Evolutionary conservation across 495 filamentous ascomycete species (phyloP).

Genomic region (Podospora conica): DNA sequence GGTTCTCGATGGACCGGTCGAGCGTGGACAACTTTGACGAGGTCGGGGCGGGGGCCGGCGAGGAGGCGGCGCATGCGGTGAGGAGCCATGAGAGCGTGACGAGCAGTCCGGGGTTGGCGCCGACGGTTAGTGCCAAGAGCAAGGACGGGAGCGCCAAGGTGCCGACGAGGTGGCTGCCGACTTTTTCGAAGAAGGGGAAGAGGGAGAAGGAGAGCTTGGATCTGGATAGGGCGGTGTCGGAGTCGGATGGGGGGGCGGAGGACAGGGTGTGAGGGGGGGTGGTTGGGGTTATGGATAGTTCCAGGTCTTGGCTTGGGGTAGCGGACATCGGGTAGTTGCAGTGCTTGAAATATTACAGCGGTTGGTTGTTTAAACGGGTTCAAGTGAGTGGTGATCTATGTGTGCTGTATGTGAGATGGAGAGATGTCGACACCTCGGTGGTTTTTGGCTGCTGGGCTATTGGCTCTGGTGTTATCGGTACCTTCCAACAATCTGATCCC

Average conservation of each 20-base stretch:
- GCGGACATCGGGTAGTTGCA: background rate
- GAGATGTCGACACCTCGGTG: no score
- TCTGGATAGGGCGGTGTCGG: slow-evolving; percentile 31
- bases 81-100: slow-evolving; percentile 42
- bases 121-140: slow-evolving; percentile 18
- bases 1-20: slow-evolving; percentile 36
- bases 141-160: slow-evolving; percentile 26
- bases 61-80: slow-evolving; percentile 21
- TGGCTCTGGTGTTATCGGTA: no score
- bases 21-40: slow-evolving; percentile 46
- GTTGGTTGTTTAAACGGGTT: background rate
- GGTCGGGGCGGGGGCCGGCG: slow-evolving; percentile 29
- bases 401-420: no score
- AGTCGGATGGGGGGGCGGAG: slow-evolving; percentile 12
- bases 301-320: background rate
- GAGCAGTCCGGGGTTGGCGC: slow-evolving; percentile 35
- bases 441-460: no score
- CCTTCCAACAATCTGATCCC: no score
- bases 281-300: no score
- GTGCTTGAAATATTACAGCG: background rate
- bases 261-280: background rate
- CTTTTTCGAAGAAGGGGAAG: slow-evolving; percentile 44
- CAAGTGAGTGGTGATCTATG: no score
- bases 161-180: slow-evolving; percentile 38
- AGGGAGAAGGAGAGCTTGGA: slow-evolving; percentile 46